phyloP scores from a whole-genome alignment of 306 rosid genomes.

The Cicer chorassanicum region DNA sequence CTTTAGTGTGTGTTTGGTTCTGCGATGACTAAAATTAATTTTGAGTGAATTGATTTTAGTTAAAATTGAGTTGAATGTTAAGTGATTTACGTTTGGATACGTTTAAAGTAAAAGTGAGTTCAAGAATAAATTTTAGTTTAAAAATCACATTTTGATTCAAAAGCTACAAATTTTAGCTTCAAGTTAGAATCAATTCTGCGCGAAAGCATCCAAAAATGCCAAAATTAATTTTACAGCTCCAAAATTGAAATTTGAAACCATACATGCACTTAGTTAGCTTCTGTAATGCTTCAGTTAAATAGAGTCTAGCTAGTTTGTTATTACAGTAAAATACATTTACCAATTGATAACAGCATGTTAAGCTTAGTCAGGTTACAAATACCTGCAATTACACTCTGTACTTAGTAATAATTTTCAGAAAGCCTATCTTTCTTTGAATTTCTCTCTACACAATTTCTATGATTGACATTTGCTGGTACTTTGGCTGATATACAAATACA shows the following conservation, averaged over 20 bases:
- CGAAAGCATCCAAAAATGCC: too few species aligned
- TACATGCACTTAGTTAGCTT: neutral
- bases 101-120: too few species aligned
- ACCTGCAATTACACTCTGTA: neutral
- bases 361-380: neutral
- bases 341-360: neutral
- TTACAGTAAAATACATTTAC: neutral
- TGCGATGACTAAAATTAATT: too few species aligned
- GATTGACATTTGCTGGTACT: slow-evolving; percentile 7
- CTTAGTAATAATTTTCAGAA: neutral
- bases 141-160: too few species aligned
- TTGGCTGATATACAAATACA: slow-evolving; percentile 1
- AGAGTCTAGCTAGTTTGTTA: neutral
- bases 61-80: too few species aligned
- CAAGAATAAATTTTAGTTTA: too few species aligned
- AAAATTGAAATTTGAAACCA: too few species aligned
- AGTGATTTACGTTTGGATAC: too few species aligned
- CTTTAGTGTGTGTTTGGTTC: neutral
- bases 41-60: too few species aligned
- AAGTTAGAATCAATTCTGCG: too few species aligned
- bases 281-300: neutral
- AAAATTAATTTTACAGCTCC: too few species aligned
- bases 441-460: neutral
- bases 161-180: too few species aligned
- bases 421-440: neutral